These are phyloP conservation scores for Hericium erinaceus DNA, from an alignment of 768 basidiomycete species.

Conservation along the genomic window DNA sequence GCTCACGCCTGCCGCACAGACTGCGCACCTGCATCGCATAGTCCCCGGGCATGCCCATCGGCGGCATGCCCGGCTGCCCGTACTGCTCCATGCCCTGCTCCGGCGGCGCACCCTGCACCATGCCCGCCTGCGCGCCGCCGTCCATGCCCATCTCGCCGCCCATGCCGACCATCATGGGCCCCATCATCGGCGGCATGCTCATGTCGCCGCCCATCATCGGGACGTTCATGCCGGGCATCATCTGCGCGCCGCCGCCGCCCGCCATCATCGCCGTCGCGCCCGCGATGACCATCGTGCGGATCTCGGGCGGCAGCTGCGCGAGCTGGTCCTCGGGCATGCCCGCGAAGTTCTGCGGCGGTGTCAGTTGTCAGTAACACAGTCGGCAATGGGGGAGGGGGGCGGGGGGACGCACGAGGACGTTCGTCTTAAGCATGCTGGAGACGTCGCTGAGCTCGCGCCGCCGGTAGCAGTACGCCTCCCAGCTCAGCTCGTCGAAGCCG, in stretches of 20 bases:
- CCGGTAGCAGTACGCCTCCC: conserved; percentile 87
- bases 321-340: conserved; percentile 79
- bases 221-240: conserved; percentile 28
- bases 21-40: conserved; percentile 69
- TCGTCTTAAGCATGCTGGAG: conserved; percentile 71
- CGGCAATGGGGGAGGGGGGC: not conserved
- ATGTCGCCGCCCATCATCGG: conserved; percentile 16
- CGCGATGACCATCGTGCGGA: conserved; percentile 83
- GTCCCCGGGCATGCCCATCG: conserved; percentile 29
- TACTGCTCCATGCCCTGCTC: conserved; percentile 13
- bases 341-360: conserved; percentile 53
- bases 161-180: conserved; percentile 76
- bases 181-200: conserved; percentile 27
- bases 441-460: conserved; percentile 74
- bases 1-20: conserved; percentile 18
- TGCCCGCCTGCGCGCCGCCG: conserved; percentile 11
- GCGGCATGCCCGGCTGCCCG: conserved; percentile 9
- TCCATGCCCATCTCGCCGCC: conserved; percentile 57
- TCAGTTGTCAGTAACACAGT: not conserved
- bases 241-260: conserved; percentile 37
- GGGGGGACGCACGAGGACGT: conserved; percentile 57
- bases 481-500: conserved; percentile 94
- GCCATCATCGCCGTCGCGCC: conserved; percentile 74
- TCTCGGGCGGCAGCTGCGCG: conserved; percentile 66
- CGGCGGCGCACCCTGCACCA: conserved; percentile 11